These are phyloP conservation scores for Berberis vulgaris DNA, from an alignment of 164 flowering plant species.

Conservation along the genomic window DNA sequence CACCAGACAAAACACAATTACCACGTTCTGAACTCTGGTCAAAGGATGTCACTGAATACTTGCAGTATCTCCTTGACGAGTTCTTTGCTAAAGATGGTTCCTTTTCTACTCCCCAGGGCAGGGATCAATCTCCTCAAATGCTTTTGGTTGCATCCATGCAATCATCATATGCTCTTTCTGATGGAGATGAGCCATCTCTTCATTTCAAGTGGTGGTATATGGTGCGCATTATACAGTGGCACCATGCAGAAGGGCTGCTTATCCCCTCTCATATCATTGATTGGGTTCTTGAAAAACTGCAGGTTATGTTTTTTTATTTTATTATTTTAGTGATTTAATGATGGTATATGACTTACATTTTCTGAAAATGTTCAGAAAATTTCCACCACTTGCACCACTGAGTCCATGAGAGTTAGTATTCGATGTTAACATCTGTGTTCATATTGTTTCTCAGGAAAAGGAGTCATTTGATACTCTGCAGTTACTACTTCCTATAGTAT, in stretches of 20 bases:
- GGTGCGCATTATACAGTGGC: slow-evolving; percentile 89
- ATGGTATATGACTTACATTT: too few species aligned
- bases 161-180: slow-evolving; percentile 26
- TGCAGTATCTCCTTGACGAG: slow-evolving; percentile 80
- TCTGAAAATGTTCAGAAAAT: neutral
- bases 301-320: slow-evolving; percentile 29
- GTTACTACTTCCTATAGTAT: slow-evolving; percentile 73
- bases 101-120: slow-evolving; percentile 32
- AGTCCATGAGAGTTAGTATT: neutral
- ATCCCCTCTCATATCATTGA: slow-evolving; percentile 78
- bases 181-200: slow-evolving; percentile 66
- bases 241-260: slow-evolving; percentile 75
- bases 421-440: slow-evolving; percentile 7
- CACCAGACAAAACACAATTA: slow-evolving; percentile 56
- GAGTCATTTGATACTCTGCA: slow-evolving; percentile 63
- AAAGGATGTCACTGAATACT: slow-evolving; percentile 82
- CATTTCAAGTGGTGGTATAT: slow-evolving; percentile 92
- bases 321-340: neutral
- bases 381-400: too few species aligned
- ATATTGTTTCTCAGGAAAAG: slow-evolving; percentile 52
- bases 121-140: slow-evolving; percentile 58
- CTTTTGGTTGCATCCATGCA: slow-evolving; percentile 44
- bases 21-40: slow-evolving; percentile 92
- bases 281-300: slow-evolving; percentile 83
- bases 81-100: slow-evolving; percentile 42